Base-by-base conservation (phyloP, 176 grass and related monocot species). In the Oryza glaberrima region DNA sequence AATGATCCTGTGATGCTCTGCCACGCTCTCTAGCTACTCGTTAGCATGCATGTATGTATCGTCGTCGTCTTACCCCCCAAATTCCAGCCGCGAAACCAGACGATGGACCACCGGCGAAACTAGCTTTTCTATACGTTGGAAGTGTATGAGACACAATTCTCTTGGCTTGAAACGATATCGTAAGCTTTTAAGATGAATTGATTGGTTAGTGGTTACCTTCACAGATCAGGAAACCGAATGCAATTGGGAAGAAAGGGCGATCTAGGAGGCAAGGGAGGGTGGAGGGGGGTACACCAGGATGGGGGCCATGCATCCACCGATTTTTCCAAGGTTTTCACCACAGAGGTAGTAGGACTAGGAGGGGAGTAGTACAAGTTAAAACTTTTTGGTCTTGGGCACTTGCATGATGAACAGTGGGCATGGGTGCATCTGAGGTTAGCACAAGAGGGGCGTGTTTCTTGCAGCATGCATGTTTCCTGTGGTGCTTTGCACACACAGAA, bases 401-500 rank as follows among this genome's bases (percentile, higher is more conserved):
- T 2, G 69, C 20, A 72, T 65, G 26, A 73, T 48, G 26, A 73
- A 83, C 69, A 74, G 54, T 58, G 9, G 72, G 60, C n/a, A 84
- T 68, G 72, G 82, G 56, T 16, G 70, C 81, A 75, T 75, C 70
- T 75, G 26, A 60, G 66, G 3, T 56, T 56, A n/a, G 78, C 67
- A 60, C 25, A 15, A 56, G 52, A 20, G 16, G 16, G 8, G 72
- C 73, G 34, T 63, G 40, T 38, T 58, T 36, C 22, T 47, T 51
- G 56, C 11, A 20, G 19, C 58, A 23, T 23, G 58, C 58, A 23
- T 23, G 58, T 67, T 63, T 49, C 54, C 17, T 58, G 54, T 48
- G 69, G 32, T 75, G 77, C 69, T 30, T 30, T 78, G 58, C 56
- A 65, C 32, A 26, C 73, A 0, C 17, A 3, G 2, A 5, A 3